Evolutionary conservation across 2,329 filamentous ascomycete genomes (phyloP), one percentile per base, ranked within the genome.

Genomic region (Mycosphaerella arachidis): DNA sequence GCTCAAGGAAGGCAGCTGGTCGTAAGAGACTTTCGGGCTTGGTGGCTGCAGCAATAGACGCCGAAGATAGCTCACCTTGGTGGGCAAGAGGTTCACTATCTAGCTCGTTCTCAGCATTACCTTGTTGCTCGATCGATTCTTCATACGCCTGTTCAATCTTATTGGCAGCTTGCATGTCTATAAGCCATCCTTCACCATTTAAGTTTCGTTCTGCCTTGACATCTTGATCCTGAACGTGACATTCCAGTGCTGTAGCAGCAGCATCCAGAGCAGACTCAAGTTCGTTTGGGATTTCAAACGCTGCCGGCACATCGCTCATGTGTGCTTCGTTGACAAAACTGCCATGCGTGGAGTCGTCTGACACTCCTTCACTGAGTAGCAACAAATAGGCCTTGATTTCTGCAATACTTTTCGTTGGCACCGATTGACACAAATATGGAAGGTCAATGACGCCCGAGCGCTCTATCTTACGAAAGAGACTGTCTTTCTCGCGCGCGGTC

Each of bases 361-460:
- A 77, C 77, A 18, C 48, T 24, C 29, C 46, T n/a, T 80, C 76
- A 9, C 85, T 78, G 5, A 97, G 79, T 0, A 89, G 72, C 6
- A 78, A 69, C 4, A 95, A 72, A 70, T 92, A 92, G 54, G 88
- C 84, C 30, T 82, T 81, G 35, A 94, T 85, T 74, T 97, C 91
- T 8, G 88, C 71, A 64, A 85, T 82, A 59, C 85, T 87, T 74
- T 97, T 97, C 35, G 85, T 87, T 0, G 79, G 79, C 16, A 96
- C 78, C 0, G 82, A 79, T 8, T 74, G 68, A 1, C 90, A 81
- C 57, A 97, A 87, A 1, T 81, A 83, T 1, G 75, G 74, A 0
- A 88, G 67, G 62, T 91, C 78, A 66, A 85, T 82, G 55, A 78
- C 82, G 0, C 91, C 91, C 1, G 88, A 79, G 0, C 83, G 83